Base-by-base conservation (phyloP, 495 filamentous ascomycete species). In the Talaromyces trachyspermus region DNA sequence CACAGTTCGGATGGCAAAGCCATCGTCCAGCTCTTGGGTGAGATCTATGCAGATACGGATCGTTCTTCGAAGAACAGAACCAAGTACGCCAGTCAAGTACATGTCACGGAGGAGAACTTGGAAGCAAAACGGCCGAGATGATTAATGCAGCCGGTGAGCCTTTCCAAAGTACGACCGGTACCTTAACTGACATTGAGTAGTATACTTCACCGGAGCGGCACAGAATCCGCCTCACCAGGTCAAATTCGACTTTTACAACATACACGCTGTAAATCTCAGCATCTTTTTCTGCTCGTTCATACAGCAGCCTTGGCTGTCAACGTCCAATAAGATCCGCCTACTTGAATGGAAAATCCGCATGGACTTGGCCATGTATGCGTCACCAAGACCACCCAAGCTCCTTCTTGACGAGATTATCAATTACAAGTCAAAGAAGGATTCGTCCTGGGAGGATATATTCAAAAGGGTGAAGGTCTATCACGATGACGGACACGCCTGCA, bases 401-500 rank as follows among this genome's bases (percentile, higher is more conserved):
- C 19, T 49, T 20, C 18, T 29, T 2, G 39, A 56, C 3, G 40
- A 46, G 6, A 51, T 65, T 1, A 14, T 26, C 4, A 24, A 47
- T 14, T 63, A 62, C 39, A 17, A 11, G 22, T 9, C 17, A n/a
- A 39, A 10, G 37, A 47, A 36, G 19, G 54, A 49, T 43, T 35
- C 48, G 15, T 54, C 49, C 2, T 71, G 67, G 67, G 14, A 24
- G 5, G 53, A 50, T 10, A 22, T 70, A 7, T 70, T 54, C 54
- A 18, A 38, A 6, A 53, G 27, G 10, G 49, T 64, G 4, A 51
- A 50, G n/a, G 15, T 47, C 19, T 23, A 49, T 1, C 60, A 61
- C 35, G 67, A 71, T 42, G 67, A 71, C 48, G 67, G 67, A 2
- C 67, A 69, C 52, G 48, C 58, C 11, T 56, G 54, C 18, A 71